Evolutionary conservation across 768 basidiomycete genomes (phyloP), one percentile per base, ranked within the genome.

Genomic region (Collybiopsis confluens): DNA sequence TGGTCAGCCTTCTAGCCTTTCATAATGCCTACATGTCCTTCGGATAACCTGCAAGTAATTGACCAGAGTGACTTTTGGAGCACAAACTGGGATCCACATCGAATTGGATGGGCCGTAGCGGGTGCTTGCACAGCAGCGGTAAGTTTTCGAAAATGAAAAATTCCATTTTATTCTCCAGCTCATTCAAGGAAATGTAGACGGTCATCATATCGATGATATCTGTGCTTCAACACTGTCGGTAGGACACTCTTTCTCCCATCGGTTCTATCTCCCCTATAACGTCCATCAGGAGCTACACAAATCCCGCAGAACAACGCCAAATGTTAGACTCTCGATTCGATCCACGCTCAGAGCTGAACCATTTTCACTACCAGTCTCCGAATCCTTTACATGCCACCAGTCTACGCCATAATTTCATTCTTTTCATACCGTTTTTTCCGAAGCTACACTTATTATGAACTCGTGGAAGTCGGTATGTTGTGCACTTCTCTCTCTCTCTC

Each of bases 361-460:
- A 28, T 2, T 26, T 18, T 37, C 44, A 33, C 11, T 24, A 23
- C 33, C 59, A 90, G 87, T 54, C 61, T 91, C n/a, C 83, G 90
- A 54, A 82, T 92, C 43, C 63, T 92, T 58, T 90, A 90, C 61
- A 89, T 93, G 90, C 90, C 91, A 2, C 80, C 83, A 1, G 75
- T 92, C 40, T 92, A 88, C 65, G 86, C 85, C 24, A 70, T 92
- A 57, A 81, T 94, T 45, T 90, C 90, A 1, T 95, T 94, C 72
- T 80, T 90, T 60, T 89, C 88, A 24, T 95, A 90, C 62, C 82
- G 92, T 1, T 94, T 72, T 70, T 94, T 90, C 73, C 80, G 90
- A 36, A 71, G 79, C 54, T 93, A 90, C 62, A 90, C 81, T 38
- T 83, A 83, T 61, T 82, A 82, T 60, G 71, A 70, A 33, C 73